Conservation (phyloP, 257 asterid genomes). For the Rhazya stricta region DNA sequence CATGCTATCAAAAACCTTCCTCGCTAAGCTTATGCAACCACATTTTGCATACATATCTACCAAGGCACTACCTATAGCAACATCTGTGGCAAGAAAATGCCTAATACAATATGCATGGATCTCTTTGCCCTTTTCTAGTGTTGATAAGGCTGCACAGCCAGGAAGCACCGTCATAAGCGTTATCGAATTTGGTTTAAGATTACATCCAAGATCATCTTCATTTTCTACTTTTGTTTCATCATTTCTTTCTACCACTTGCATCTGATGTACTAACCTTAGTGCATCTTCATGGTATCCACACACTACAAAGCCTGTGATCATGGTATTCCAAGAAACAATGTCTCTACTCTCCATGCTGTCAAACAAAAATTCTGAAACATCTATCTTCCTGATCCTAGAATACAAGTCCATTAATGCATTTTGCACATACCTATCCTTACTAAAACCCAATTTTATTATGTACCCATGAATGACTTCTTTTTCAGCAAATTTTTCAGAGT, state of each 20-base stretch:
- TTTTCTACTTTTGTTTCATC: constrained; percentile 14
- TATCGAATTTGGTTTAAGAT: constrained; percentile 59
- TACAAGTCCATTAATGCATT: constrained; percentile 90
- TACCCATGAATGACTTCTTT: constrained; percentile 79
- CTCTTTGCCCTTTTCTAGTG: constrained; percentile 74
- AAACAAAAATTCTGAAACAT: constrained; percentile 49
- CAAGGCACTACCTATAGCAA: constrained; percentile 79
- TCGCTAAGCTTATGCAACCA: constrained; percentile 66
- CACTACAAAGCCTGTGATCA: constrained; percentile 75
- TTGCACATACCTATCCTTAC: constrained; percentile 56
- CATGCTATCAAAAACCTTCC: constrained; percentile 58
- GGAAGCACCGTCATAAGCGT: constrained; percentile 87
- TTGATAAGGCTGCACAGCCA: constrained; percentile 66
- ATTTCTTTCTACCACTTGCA: constrained; percentile 38
- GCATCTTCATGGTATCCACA: constrained; percentile 77
- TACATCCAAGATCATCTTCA: constrained; percentile 19
- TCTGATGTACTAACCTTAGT: constrained; percentile 39
- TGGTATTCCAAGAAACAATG: constrained; percentile 76
- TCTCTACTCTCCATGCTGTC: constrained; percentile 60
- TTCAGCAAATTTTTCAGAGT: constrained; percentile 49
- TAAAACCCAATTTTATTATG: constrained; percentile 64
- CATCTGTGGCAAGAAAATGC: constrained; percentile 49
- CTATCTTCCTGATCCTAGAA: constrained; percentile 58
- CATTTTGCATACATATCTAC: constrained; percentile 89
- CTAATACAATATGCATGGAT: constrained; percentile 65